phyloP scores from a whole-genome alignment of 805 yeast genomes.

The Suhomyces xylopsoci region DNA sequence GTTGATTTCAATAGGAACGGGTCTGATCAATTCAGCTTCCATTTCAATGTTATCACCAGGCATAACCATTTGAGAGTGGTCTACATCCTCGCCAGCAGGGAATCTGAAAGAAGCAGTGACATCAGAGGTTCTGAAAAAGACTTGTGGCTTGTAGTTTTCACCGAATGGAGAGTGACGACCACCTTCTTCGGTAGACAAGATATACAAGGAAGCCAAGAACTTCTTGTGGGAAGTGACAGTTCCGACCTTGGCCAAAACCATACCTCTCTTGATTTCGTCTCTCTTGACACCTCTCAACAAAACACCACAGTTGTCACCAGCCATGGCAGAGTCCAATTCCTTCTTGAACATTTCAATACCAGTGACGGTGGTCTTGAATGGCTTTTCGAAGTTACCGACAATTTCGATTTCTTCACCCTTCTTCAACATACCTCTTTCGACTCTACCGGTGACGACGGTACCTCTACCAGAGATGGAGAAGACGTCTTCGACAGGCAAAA shows the following conservation, averaged over 20 bases:
- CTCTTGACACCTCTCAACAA: slow-evolving; percentile 97
- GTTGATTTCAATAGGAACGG: slow-evolving; percentile 92
- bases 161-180: slow-evolving; percentile 98
- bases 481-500: slow-evolving; percentile 96
- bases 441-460: slow-evolving; percentile 98
- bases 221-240: slow-evolving; percentile 89
- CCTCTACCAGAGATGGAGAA: slow-evolving; percentile 99
- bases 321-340: slow-evolving; percentile 95
- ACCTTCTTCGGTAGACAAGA: slow-evolving; percentile 96
- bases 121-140: slow-evolving; percentile 94
- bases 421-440: slow-evolving; percentile 95
- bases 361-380: slow-evolving; percentile 90
- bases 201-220: slow-evolving; percentile 89
- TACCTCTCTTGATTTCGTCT: slow-evolving; percentile 95
- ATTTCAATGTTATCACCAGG: slow-evolving; percentile 99
- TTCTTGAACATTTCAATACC: slow-evolving; percentile 99
- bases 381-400: slow-evolving; percentile 85
- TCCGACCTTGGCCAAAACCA: slow-evolving; percentile 93
- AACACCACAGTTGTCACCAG: slow-evolving; percentile 99
- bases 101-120: slow-evolving; percentile 86
- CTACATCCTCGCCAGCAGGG: slow-evolving; percentile 73
- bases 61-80: slow-evolving; percentile 85
- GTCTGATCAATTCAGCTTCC: slow-evolving; percentile 84
- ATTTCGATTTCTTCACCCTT: slow-evolving; percentile 98
- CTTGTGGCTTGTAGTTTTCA: slow-evolving; percentile 96